Conservation (phyloP, 1,284 basidiomycete species). For the Cryptococcus maquisensis region DNA sequence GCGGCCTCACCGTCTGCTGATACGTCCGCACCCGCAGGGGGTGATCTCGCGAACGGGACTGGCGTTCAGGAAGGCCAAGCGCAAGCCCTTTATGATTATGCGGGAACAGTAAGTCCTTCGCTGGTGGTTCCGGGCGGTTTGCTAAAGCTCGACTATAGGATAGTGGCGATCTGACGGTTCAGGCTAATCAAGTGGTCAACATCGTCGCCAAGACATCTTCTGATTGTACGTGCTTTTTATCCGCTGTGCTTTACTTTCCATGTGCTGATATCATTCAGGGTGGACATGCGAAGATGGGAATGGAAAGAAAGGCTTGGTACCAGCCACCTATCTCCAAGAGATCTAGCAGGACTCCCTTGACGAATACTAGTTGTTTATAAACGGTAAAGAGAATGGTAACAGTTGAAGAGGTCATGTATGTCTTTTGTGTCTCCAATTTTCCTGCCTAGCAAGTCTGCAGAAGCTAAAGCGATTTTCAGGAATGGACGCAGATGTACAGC, state of each 20-base stretch:
- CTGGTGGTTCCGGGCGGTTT: too few relatives aligned
- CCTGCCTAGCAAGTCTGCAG: too few relatives aligned
- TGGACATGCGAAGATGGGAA: constrained; percentile 46
- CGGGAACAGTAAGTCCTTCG: constrained; percentile 25
- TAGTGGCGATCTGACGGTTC: constrained; percentile 32
- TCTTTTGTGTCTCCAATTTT: too few relatives aligned
- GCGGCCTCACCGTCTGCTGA: not conserved
- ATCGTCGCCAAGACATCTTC: constrained; percentile 40
- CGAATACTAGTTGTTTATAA: too few relatives aligned
- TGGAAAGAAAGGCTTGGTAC: constrained; percentile 39
- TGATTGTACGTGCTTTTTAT: constrained; percentile 33
- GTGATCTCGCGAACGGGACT: not conserved
- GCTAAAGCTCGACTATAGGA: constrained; percentile 21
- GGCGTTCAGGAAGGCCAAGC: constrained; percentile 23
- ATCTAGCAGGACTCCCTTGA: too few relatives aligned
- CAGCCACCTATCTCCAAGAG: constrained; percentile 37
- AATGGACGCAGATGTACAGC: too few relatives aligned
- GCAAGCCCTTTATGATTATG: constrained; percentile 43
- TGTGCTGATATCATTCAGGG: constrained; percentile 21
- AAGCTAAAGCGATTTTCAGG: too few relatives aligned
- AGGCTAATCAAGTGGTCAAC: constrained; percentile 39
- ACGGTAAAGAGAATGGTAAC: too few relatives aligned
- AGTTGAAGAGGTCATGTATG: too few relatives aligned
- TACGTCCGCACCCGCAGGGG: not conserved
- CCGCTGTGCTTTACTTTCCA: not conserved